Percentiles rank a stretch among this genome's conserved stretches.
phyloP scores from a whole-genome alignment of 257 asterid species.

The Fraxinus pennsylvanica region DNA sequence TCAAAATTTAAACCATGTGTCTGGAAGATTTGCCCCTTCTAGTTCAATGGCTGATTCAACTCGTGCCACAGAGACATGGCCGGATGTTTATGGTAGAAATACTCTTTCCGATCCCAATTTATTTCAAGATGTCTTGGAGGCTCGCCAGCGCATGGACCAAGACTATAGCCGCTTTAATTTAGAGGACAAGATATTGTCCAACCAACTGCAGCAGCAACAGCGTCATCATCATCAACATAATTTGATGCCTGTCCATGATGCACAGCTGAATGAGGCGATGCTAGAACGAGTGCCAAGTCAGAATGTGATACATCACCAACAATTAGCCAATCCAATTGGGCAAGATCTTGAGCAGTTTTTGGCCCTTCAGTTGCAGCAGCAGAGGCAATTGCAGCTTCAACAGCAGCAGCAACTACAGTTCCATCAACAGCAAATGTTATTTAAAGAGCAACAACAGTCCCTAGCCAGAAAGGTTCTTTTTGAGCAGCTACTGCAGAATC shows the following conservation, averaged over 20 bases:
- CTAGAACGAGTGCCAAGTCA: conserved; percentile 51
- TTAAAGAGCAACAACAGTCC: conserved; percentile 82
- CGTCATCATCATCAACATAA: conserved; percentile 59
- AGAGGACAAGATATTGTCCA: conserved; percentile 56
- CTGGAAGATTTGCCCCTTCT: conserved; percentile 52
- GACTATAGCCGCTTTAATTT: conserved; percentile 54
- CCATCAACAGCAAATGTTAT: conserved; percentile 70
- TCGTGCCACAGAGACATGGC: conserved; percentile 58
- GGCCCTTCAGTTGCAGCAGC: conserved; percentile 75
- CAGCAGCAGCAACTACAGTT: conserved; percentile 69
- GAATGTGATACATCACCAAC: conserved; percentile 61
- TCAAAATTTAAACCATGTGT: conserved; percentile 40
- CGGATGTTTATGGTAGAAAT: conserved; percentile 52
- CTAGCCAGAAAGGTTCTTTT: conserved; percentile 71
- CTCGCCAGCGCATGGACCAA: conserved; percentile 47
- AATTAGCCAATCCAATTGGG: conserved; percentile 40
- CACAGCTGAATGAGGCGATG: conserved; percentile 58
- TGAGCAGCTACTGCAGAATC: conserved; percentile 82
- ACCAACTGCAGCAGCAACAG: conserved; percentile 48
- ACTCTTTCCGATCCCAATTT: conserved; percentile 50
- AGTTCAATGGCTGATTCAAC: conserved; percentile 45
- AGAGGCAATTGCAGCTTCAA: conserved; percentile 72
- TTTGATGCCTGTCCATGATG: conserved; percentile 51
- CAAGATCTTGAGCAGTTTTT: conserved; percentile 71
- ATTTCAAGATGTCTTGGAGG: conserved; percentile 57